Evolutionary conservation across 495 filamentous ascomycete genomes (phyloP), one percentile per base, ranked within the genome.

Genomic region (Podospora sp.): DNA sequence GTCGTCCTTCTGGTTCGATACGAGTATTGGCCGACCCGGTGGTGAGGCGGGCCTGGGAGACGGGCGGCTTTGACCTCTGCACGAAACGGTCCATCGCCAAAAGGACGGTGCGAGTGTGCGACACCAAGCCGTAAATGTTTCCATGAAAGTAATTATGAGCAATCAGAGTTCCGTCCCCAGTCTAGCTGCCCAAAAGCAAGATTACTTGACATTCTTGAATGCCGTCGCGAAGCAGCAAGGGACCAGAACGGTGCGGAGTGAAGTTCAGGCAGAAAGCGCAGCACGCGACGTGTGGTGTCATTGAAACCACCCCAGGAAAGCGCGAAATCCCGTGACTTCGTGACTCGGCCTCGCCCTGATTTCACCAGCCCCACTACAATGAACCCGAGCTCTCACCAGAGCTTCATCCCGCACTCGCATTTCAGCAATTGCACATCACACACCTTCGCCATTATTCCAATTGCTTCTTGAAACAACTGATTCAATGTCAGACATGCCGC

Each of bases 81-180:
- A 77, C 66, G 57, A 76, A 78, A 0, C 70, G 75, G 66, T 77
- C 71, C 76, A 78, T 78, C 20, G 18, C 7, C 18, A 29, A 22
- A 27, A 62, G 18, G 46, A 59, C 36, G 3, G 21, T 59, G 49
- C 14, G 26, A 63, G 25, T 11, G 49, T 49, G 22, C 22, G 21
- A 35, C 16, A 35, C 16, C 1, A 59, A 26, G 29, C 49, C 11
- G 16, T 12, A 24, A 27, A 12, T 33, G 8, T 33, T 3, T 4
- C 4, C n/a, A 59, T 6, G 27, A 21, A 21, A 11, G 2, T 14
- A 59, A 18, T n/a, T 40, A 16, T 14, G 29, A 40, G 33, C 8
- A 25, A n/a, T 49, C 59, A 25, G 20, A 20, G 22, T 55, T 22
- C 40, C 40, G 16, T 18, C 40, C 40, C 40, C 16, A 46, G 40